Percentiles rank a stretch among this genome's conserved stretches.
Conservation (phyloP, 1,139 yeast species). For the Meyerozyma carpophila region DNA sequence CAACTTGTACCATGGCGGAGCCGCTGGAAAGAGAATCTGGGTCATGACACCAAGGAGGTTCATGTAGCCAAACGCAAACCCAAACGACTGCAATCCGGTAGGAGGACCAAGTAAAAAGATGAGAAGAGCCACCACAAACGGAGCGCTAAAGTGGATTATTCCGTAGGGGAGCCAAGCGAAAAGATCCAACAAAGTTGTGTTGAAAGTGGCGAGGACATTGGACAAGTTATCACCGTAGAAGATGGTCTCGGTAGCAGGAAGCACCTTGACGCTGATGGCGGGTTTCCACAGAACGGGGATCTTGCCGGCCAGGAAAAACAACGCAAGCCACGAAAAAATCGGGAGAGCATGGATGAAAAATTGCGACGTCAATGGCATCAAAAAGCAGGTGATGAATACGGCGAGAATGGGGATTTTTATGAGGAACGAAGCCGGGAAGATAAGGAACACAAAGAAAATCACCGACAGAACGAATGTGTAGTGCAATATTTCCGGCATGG, state of each 20-base stretch:
- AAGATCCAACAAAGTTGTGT: constrained; percentile 65
- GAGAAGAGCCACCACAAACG: constrained; percentile 78
- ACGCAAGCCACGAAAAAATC: constrained; percentile 79
- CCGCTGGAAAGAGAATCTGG: constrained; percentile 88
- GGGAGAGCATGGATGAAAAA: constrained; percentile 86
- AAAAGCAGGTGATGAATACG: constrained; percentile 36
- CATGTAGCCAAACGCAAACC: constrained; percentile 97
- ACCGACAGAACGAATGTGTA: constrained; percentile 46
- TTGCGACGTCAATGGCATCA: constrained; percentile 72
- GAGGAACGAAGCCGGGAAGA: constrained; percentile 48
- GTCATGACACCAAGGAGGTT: constrained; percentile 76
- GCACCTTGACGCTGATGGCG: constrained; percentile 80
- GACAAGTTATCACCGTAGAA: constrained; percentile 91
- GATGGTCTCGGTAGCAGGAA: constrained; percentile 93
- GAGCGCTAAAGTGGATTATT: constrained; percentile 79
- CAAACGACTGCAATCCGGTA: constrained; percentile 77
- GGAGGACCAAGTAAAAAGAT: constrained; percentile 92
- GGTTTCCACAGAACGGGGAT: constrained; percentile 81
- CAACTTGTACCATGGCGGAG: constrained; percentile 97
- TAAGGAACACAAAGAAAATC: constrained; percentile 46
- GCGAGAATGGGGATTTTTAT: constrained; percentile 38
- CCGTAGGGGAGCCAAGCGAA: constrained; percentile 98
- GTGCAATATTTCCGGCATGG: constrained; percentile 43
- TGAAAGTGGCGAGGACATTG: constrained; percentile 74
- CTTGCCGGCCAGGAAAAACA: constrained; percentile 74